phyloP scores from a whole-genome alignment of 2,329 filamentous ascomycete species.

The Cytospora leucostoma region DNA sequence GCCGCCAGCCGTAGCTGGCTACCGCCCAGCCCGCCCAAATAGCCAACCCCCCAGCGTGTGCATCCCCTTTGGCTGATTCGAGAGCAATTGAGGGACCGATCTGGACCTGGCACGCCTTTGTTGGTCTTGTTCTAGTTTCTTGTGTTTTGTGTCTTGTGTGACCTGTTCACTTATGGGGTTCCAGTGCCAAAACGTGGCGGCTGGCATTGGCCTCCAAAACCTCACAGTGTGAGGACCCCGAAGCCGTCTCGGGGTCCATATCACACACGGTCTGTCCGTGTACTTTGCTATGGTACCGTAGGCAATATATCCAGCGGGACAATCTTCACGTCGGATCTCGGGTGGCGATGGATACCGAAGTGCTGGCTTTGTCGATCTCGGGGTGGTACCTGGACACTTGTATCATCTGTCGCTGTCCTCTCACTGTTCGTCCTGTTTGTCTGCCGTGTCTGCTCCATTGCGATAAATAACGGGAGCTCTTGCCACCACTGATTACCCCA shows the following conservation, averaged over 20 bases:
- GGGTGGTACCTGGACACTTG: background rate
- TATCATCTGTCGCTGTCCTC: conserved; percentile 3
- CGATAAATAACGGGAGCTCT: conserved; percentile 11
- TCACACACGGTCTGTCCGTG: conserved; percentile 24
- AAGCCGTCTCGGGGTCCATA: background rate
- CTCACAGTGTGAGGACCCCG: conserved; percentile 14
- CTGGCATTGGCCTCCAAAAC: conserved; percentile 11
- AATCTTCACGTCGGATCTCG: conserved; percentile 10
- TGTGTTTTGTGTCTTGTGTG: conserved; percentile 19
- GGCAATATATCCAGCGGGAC: conserved; percentile 3
- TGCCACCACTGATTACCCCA: no score
- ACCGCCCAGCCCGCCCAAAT: conserved; percentile 2
- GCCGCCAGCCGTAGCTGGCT: conserved; percentile 18
- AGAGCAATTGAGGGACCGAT: conserved; percentile 1
- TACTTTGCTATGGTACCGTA: no score
- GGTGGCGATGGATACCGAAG: conserved; percentile 5
- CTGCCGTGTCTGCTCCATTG: conserved; percentile 2
- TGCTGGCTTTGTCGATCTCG: no score
- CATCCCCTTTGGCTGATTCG: conserved; percentile 6
- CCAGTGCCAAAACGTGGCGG: conserved; percentile 26
- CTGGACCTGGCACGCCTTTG: conserved; percentile 9
- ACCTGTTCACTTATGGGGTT: conserved; percentile 16
- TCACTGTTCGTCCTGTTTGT: background rate
- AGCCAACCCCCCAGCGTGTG: no score
- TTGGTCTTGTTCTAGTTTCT: no score